These are phyloP conservation scores for Mycena galopus DNA, from an alignment of 768 basidiomycete species.

Conservation along the genomic window DNA sequence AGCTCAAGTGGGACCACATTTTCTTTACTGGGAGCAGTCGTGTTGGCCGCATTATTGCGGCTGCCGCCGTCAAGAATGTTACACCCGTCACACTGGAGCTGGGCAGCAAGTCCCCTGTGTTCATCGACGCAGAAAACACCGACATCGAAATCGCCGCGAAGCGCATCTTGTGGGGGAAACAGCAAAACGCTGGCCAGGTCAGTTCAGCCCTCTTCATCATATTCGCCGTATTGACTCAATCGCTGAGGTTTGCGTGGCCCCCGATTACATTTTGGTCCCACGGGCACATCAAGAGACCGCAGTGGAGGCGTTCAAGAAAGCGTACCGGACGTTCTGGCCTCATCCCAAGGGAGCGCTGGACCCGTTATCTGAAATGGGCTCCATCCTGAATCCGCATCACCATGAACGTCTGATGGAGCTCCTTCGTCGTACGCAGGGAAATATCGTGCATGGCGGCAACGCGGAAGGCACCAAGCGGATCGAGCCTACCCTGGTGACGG, in stretches of 20 bases:
- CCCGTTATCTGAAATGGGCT: not conserved
- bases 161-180: slow-evolving; percentile 29
- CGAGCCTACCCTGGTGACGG: slow-evolving; percentile 11
- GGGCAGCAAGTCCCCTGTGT: slow-evolving; percentile 64
- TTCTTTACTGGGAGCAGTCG: slow-evolving; percentile 46
- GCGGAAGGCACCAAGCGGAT: slow-evolving; percentile 16
- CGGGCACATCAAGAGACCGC: slow-evolving; percentile 54
- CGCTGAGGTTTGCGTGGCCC: slow-evolving; percentile 65
- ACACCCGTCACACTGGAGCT: slow-evolving; percentile 71
- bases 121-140: slow-evolving; percentile 51
- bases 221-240: not conserved
- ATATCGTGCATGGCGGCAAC: slow-evolving; percentile 14
- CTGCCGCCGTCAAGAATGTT: slow-evolving; percentile 66
- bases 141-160: slow-evolving; percentile 38
- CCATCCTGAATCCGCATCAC: slow-evolving; percentile 4
- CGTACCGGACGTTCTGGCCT: slow-evolving; percentile 57
- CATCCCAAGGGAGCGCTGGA: slow-evolving; percentile 24
- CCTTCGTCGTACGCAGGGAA: slow-evolving; percentile 15
- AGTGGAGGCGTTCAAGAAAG: slow-evolving; percentile 55
- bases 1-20: slow-evolving; percentile 56
- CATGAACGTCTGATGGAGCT: slow-evolving; percentile 8
- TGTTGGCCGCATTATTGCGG: slow-evolving; percentile 62
- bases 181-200: slow-evolving; percentile 27
- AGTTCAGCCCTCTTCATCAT: not conserved
- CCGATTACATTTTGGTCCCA: slow-evolving; percentile 63